phyloP scores from a whole-genome alignment of 2,329 filamentous ascomycete species.

The Ophiognomonia clavigignenti-juglandacearum region DNA sequence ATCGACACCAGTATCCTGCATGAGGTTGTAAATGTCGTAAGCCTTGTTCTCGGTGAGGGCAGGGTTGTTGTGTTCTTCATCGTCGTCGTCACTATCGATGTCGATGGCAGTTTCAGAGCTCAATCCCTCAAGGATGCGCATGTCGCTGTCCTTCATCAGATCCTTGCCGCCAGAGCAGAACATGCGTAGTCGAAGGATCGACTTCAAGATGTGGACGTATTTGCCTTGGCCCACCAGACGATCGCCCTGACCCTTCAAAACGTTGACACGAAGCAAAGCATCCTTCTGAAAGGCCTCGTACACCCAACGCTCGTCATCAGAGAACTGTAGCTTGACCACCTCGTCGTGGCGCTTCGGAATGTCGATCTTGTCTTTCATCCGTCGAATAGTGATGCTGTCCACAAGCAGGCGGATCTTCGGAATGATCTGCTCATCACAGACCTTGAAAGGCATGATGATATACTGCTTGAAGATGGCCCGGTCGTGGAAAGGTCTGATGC shows the following conservation, averaged over 20 bases:
- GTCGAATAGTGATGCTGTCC: conserved; percentile 87
- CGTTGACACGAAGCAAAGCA: conserved; percentile 72
- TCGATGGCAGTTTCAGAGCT: conserved; percentile 85
- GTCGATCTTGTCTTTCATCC: conserved; percentile 86
- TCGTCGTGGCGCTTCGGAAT: conserved; percentile 70
- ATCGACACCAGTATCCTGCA: conserved; percentile 77
- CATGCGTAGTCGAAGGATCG: conserved; percentile 81
- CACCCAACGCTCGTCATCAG: conserved; percentile 65
- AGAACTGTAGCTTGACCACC: conserved; percentile 71
- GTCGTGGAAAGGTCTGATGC: conserved; percentile 80
- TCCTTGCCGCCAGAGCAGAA: conserved; percentile 95
- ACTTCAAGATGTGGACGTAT: conserved; percentile 91
- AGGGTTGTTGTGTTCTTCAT: conserved; percentile 36
- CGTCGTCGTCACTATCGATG: conserved; percentile 72
- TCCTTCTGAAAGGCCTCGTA: conserved; percentile 84
- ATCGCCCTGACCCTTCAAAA: conserved; percentile 61
- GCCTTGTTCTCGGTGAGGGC: conserved; percentile 65
- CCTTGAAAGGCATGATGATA: conserved; percentile 83
- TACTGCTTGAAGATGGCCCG: conserved; percentile 69
- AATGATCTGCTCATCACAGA: conserved; percentile 76
- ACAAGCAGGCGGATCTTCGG: conserved; percentile 84
- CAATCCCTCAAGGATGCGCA: conserved; percentile 73
- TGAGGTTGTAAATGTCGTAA: conserved; percentile 79
- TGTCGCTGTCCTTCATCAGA: conserved; percentile 76
- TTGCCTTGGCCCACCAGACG: conserved; percentile 73